Conservation (phyloP, 441 rosid genomes). For the Omphalea diandra region DNA sequence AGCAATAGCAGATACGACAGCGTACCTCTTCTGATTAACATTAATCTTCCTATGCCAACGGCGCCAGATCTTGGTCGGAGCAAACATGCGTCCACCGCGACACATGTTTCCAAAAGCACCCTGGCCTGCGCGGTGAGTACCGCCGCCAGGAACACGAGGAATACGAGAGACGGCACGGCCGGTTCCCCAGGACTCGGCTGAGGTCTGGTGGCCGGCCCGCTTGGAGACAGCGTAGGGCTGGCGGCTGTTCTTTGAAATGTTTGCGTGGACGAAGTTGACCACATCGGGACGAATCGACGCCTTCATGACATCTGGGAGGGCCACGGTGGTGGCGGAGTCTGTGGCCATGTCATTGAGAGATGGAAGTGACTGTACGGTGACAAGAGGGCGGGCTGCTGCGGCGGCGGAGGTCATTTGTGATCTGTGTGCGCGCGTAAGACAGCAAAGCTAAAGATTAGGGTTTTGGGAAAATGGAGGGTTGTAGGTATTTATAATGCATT, state of each 20-base stretch:
- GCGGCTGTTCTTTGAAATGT: constrained; percentile 75
- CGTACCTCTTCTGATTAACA: constrained; percentile 80
- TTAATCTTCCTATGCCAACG: constrained; percentile 89
- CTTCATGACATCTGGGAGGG: constrained; percentile 66
- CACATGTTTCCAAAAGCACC: constrained; percentile 99
- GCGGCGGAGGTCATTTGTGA: constrained; percentile 26
- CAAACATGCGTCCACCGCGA: constrained; percentile 98
- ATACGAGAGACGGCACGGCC: constrained; percentile 99
- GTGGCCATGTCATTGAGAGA: constrained; percentile 62
- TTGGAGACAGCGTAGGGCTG: constrained; percentile 91
- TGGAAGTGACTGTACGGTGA: constrained; percentile 54
- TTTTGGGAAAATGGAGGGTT: no score
- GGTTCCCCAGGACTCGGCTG: constrained; percentile 96
- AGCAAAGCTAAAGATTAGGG: no score
- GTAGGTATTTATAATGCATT: no score
- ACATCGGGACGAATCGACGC: constrained; percentile 74
- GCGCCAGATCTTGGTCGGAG: constrained; percentile 98
- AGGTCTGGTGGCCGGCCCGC: constrained; percentile 86
- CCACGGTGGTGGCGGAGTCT: constrained; percentile 44
- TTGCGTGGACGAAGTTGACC: constrained; percentile 60
- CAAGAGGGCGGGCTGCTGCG: constrained; percentile 69
- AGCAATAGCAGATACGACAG: constrained; percentile 81
- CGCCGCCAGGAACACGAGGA: constrained; percentile 98
- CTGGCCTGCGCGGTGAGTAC: constrained; percentile 99
- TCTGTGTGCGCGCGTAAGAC: neutral